phyloP scores from a whole-genome alignment of 768 basidiomycete genomes.

The Neoboletus magnificus region DNA sequence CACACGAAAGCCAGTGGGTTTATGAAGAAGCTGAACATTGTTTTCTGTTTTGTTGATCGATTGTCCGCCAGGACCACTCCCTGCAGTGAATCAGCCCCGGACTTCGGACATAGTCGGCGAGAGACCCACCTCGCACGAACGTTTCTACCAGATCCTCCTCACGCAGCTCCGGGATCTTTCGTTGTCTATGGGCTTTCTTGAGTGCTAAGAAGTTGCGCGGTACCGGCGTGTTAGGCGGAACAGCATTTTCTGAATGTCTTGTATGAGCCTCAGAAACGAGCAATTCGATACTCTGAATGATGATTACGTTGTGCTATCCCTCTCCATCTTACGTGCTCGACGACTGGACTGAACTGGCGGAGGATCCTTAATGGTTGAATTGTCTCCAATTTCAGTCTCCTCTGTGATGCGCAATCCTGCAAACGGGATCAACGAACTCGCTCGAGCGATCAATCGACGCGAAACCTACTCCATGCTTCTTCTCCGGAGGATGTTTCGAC shows the following conservation, averaged over 20 bases:
- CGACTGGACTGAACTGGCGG: conserved; percentile 44
- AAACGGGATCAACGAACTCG: background rate
- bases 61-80: conserved; percentile 94
- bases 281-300: conserved; percentile 27
- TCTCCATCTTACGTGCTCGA: conserved; percentile 45
- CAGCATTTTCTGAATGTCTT: conserved; percentile 31
- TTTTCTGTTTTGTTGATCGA: conserved; percentile 94
- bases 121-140: conserved; percentile 75
- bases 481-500: conserved; percentile 35
- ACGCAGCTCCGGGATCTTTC: conserved; percentile 60
- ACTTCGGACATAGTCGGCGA: background rate
- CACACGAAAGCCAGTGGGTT: conserved; percentile 84
- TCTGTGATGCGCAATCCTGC: conserved; percentile 69
- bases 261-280: conserved; percentile 25
- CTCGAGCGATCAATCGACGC: background rate
- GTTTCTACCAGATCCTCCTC: conserved; percentile 84
- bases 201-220: conserved; percentile 63
- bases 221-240: conserved; percentile 25
- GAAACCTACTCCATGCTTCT: conserved; percentile 57
- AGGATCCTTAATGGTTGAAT: conserved; percentile 70
- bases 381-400: conserved; percentile 85
- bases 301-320: conserved; percentile 30
- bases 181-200: conserved; percentile 63
- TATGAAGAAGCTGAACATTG: conserved; percentile 86
- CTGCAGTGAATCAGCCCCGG: conserved; percentile 37